Evolutionary conservation across 1,284 basidiomycete species (phyloP).

Genomic region (Puccinia brachypodii): DNA sequence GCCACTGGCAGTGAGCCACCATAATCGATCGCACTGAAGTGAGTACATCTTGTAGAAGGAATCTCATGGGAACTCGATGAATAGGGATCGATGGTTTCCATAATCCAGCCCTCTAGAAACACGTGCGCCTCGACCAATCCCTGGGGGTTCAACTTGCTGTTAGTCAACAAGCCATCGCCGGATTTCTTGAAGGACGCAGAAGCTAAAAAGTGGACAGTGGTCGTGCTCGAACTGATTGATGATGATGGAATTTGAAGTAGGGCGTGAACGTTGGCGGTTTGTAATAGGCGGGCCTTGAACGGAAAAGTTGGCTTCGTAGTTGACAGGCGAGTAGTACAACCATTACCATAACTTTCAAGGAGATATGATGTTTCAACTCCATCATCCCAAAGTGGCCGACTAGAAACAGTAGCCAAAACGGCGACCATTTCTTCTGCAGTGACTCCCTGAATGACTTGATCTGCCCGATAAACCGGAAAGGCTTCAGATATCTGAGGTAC

Average conservation of each 20-base stretch:
- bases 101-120: conserved; percentile 90
- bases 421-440: conserved; percentile 83
- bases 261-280: conserved; percentile 74
- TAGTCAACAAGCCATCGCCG: conserved; percentile 74
- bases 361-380: conserved; percentile 69
- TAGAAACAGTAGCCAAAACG: conserved; percentile 69
- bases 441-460: conserved; percentile 89
- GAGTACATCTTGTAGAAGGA: conserved; percentile 86
- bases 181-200: conserved; percentile 59
- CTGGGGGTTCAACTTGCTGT: conserved; percentile 75
- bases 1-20: conserved; percentile 81
- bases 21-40: conserved; percentile 84
- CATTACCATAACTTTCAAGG: conserved; percentile 79
- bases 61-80: conserved; percentile 92
- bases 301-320: conserved; percentile 66
- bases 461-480: conserved; percentile 81
- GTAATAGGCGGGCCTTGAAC: conserved; percentile 85
- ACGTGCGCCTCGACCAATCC: conserved; percentile 74
- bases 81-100: conserved; percentile 96
- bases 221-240: conserved; percentile 59
- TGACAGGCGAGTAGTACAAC: conserved; percentile 65
- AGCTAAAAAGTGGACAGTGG: conserved; percentile 58
- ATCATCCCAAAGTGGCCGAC: conserved; percentile 82
- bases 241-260: conserved; percentile 61
- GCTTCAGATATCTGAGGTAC: conserved; percentile 74